Percentiles rank a stretch among this genome's conserved stretches.
phyloP scores from a whole-genome alignment of 1,284 basidiomycete species.

The Microbotryum violaceum region DNA sequence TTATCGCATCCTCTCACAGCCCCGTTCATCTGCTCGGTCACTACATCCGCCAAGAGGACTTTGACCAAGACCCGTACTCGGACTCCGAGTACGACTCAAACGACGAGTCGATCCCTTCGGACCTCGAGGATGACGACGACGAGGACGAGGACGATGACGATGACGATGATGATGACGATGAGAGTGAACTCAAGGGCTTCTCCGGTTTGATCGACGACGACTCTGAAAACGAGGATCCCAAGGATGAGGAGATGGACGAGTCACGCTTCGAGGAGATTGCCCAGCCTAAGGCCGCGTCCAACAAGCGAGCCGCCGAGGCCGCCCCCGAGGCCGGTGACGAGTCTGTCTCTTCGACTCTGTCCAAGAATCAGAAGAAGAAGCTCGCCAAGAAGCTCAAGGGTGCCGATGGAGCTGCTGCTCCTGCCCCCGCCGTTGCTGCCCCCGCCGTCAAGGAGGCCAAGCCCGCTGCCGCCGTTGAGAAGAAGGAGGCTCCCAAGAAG shows the following conservation, averaged over 20 bases:
- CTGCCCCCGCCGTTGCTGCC: slow-evolving; percentile 47
- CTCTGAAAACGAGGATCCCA: slow-evolving; percentile 18
- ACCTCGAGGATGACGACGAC: slow-evolving; percentile 45
- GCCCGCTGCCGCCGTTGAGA: slow-evolving; percentile 33
- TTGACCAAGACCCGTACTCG: slow-evolving; percentile 43
- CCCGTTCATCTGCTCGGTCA: slow-evolving; percentile 81
- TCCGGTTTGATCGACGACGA: slow-evolving; percentile 19
- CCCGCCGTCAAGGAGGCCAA: slow-evolving; percentile 43
- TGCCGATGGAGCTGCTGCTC: slow-evolving; percentile 49
- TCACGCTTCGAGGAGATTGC: slow-evolving; percentile 57
- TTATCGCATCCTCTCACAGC: slow-evolving; percentile 5
- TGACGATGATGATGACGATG: slow-evolving; percentile 18
- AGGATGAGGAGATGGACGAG: slow-evolving; percentile 14
- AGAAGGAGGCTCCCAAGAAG: slow-evolving; percentile 25
- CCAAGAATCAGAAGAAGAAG: slow-evolving; percentile 58
- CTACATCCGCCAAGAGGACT: slow-evolving; percentile 53
- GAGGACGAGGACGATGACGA: slow-evolving; percentile 18
- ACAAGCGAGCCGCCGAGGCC: slow-evolving; percentile 31
- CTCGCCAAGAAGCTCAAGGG: slow-evolving; percentile 64
- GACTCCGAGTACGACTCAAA: slow-evolving; percentile 38
- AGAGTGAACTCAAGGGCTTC: slow-evolving; percentile 1
- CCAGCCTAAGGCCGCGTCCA: slow-evolving; percentile 8
- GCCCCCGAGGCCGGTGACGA: slow-evolving; percentile 13
- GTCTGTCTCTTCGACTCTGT: slow-evolving; percentile 17
- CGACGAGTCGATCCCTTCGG: slow-evolving; percentile 45